Evolutionary conservation across 768 basidiomycete genomes (phyloP), one percentile per base, ranked within the genome.

Genomic region (Hirschioporus abietinus): DNA sequence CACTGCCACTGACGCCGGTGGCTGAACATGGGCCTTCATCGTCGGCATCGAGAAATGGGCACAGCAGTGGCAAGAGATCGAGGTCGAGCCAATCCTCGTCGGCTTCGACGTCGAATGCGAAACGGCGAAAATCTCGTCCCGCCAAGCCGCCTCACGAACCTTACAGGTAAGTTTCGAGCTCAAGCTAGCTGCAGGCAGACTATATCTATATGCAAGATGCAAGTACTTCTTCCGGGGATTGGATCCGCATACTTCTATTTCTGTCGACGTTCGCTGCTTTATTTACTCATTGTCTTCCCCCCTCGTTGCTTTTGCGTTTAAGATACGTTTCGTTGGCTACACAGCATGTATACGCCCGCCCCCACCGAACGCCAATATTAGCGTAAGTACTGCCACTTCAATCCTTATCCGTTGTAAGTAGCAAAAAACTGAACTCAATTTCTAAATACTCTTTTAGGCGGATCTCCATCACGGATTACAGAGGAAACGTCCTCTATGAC

Each of bases 311-410:
- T 65, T 52, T 6, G 35, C 26, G 35, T 57, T 52, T 59, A 68
- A 83, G 81, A 71, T 85, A 82, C 71, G 74, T 86, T 66, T 78
- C 82, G 59, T 80, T 82, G 60, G 77, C 78, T n/a, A 80, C 77
- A 7, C 78, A 83, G 63, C 74, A 77, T 64, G 82, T 85, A 27
- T 79, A 77, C 70, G 78, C 78, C 27, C 81, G 80, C n/a, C 69
- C 71, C 27, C 71, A 75, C 36, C 73, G 75, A n/a, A 75, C 77
- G 68, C 81, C 84, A 27, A 85, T 85, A 82, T 78, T 84, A 64
- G 84, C 84, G 85, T 84, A 68, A 70, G 84, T 79, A 58, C 18
- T 63, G 10, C 27, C 17, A 1, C 30, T 35, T 60, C 57, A 34
- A 24, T 30, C 66, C 30, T 62, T 58, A 57, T 64, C 42, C 64